Evolutionary conservation across 2,329 filamentous ascomycete species (phyloP).

Genomic region (Fusarium continuum): DNA sequence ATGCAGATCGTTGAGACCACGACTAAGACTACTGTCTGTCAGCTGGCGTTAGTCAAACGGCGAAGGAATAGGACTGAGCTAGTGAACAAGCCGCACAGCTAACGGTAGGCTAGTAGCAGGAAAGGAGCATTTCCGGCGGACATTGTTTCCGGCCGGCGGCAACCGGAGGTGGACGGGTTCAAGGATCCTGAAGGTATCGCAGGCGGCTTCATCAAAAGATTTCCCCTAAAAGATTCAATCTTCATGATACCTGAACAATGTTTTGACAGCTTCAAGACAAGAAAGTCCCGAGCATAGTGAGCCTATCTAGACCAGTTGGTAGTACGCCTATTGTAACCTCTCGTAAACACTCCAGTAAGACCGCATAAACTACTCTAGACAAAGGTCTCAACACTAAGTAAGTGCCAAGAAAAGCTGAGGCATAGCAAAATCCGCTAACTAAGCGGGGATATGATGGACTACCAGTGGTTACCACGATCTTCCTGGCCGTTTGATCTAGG

Average conservation of each 20-base stretch:
- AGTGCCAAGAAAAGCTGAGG: neutral
- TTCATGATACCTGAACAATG: no score
- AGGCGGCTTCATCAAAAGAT: neutral
- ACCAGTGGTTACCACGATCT: neutral
- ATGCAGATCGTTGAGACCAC: neutral
- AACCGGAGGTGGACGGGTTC: neutral
- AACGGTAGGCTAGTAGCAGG: neutral
- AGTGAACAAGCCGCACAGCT: neutral
- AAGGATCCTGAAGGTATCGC: neutral
- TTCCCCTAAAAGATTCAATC: constrained; percentile 11
- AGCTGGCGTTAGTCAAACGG: neutral
- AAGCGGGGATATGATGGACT: neutral
- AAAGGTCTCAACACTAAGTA: neutral
- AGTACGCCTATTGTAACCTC: neutral
- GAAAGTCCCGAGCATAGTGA: no score
- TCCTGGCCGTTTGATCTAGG: neutral
- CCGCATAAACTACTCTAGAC: neutral
- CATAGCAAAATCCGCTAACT: neutral
- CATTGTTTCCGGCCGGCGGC: neutral
- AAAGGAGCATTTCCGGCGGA: neutral
- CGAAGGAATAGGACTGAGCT: neutral
- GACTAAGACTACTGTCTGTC: neutral
- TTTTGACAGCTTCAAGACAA: no score
- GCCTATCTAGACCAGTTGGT: no score
- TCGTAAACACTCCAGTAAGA: neutral